Evolutionary conservation across 495 filamentous ascomycete genomes (phyloP).

Genomic region (Amphirosellinia nigrospora): DNA sequence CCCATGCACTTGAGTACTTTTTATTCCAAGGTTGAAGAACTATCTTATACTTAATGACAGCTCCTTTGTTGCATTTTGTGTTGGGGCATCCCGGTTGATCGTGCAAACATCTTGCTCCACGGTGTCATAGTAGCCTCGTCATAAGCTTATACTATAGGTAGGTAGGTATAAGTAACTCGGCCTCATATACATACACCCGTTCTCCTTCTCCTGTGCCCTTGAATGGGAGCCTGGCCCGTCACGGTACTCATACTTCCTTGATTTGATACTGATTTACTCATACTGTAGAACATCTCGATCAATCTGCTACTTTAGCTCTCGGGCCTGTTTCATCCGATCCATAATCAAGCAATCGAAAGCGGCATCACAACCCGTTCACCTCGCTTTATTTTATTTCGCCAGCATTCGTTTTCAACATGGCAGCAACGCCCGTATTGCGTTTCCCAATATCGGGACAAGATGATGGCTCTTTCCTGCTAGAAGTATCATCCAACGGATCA

Average conservation of each 20-base stretch:
- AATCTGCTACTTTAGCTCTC: neutral
- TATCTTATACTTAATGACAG: no score
- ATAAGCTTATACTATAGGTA: neutral
- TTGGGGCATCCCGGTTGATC: neutral
- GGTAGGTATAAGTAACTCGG: neutral
- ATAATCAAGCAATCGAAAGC: conserved; percentile 5
- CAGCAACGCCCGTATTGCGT: conserved; percentile 31
- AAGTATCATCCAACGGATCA: conserved; percentile 34
- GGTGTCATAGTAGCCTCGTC: conserved; percentile 12
- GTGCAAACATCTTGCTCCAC: conserved; percentile 7
- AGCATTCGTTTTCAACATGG: conserved; percentile 24
- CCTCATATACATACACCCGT: conserved; percentile 14
- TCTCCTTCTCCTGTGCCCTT: neutral
- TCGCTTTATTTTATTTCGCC: neutral
- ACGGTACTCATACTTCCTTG: neutral
- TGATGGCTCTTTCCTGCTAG: conserved; percentile 34
- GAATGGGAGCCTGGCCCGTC: neutral
- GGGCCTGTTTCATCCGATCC: neutral
- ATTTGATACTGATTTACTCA: neutral
- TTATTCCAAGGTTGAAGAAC: no score
- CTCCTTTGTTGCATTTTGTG: neutral
- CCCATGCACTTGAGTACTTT: no score
- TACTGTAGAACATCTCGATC: neutral
- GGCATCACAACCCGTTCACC: neutral
- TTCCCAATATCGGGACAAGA: conserved; percentile 37